Conservation (phyloP, 371 early-diverging fungal species). For the Amoeboaphelidium protococcarum region DNA sequence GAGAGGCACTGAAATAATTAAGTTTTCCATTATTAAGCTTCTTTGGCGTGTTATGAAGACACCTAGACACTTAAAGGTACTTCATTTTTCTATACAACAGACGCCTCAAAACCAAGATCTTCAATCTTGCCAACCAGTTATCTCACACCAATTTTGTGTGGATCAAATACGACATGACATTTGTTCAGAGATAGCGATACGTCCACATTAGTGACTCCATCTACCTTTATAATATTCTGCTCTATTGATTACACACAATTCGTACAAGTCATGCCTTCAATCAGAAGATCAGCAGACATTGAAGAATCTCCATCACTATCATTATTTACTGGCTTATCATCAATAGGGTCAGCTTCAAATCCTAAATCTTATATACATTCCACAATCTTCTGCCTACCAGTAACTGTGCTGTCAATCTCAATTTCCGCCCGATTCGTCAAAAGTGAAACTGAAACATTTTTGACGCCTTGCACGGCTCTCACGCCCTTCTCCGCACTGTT, state of each 20-base stretch:
- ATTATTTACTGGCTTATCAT: background rate
- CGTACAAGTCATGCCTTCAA: slow-evolving; percentile 78
- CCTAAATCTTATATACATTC: slow-evolving; percentile 44
- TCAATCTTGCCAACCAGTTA: slow-evolving; percentile 51
- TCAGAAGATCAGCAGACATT: slow-evolving; percentile 25
- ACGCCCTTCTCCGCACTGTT: slow-evolving; percentile 30
- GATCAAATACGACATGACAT: slow-evolving; percentile 37
- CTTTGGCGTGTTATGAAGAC: slow-evolving; percentile 62
- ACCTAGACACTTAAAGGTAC: slow-evolving; percentile 32
- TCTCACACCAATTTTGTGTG: slow-evolving; percentile 31
- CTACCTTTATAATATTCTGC: slow-evolving; percentile 19
- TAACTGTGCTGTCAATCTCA: slow-evolving; percentile 20
- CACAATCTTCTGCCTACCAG: slow-evolving; percentile 25
- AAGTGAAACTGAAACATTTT: slow-evolving; percentile 28
- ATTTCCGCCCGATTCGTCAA: slow-evolving; percentile 58
- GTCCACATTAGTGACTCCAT: slow-evolving; percentile 30
- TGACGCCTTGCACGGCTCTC: slow-evolving; percentile 15
- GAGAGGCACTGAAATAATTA: slow-evolving; percentile 29
- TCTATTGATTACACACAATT: slow-evolving; percentile 53
- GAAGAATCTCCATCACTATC: too few species aligned
- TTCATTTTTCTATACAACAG: slow-evolving; percentile 7
- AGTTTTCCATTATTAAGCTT: slow-evolving; percentile 50
- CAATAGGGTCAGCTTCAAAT: slow-evolving; percentile 24
- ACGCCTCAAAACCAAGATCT: slow-evolving; percentile 62
- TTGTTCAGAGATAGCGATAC: slow-evolving; percentile 45